A percentile compares a stretch with the other conserved stretches of the same genome.
phyloP scores from a whole-genome alignment of 441 rosid species.

The Croton setiger region DNA sequence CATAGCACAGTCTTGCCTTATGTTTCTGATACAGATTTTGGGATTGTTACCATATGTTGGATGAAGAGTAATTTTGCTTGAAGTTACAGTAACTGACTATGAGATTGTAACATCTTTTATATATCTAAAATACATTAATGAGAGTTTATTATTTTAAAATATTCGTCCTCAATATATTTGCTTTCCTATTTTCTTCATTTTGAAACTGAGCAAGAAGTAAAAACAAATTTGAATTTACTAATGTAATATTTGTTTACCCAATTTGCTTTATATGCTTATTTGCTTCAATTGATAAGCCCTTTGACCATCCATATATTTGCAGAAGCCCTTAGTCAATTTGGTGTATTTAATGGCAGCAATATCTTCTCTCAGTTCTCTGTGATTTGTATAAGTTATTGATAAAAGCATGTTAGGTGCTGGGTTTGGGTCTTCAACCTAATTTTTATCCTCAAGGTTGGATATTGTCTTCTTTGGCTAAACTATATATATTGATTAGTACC shows the following conservation, averaged over 20 bases:
- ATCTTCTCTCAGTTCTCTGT: neutral
- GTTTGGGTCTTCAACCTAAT: neutral
- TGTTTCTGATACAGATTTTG: neutral
- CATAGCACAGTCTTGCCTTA: neutral
- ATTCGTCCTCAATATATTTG: neutral
- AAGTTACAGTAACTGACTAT: neutral
- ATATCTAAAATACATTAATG: neutral
- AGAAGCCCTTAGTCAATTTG: neutral
- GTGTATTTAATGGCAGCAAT: neutral
- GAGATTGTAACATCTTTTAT: neutral
- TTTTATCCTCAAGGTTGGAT: neutral
- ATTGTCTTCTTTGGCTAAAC: neutral
- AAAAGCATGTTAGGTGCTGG: neutral
- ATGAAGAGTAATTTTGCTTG: neutral
- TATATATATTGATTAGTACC: neutral
- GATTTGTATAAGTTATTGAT: neutral
- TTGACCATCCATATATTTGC: neutral
- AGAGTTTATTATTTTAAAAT: neutral
- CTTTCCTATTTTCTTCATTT: neutral
- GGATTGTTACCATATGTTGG: neutral
- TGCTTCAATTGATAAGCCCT: neutral
- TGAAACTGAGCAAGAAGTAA: neutral
- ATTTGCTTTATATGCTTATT: neutral
- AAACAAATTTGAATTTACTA: neutral
- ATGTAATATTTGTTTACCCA: neutral